These are phyloP conservation scores for Candida silvatica DNA, from an alignment of 805 yeast genomes.

Conservation along the genomic window DNA sequence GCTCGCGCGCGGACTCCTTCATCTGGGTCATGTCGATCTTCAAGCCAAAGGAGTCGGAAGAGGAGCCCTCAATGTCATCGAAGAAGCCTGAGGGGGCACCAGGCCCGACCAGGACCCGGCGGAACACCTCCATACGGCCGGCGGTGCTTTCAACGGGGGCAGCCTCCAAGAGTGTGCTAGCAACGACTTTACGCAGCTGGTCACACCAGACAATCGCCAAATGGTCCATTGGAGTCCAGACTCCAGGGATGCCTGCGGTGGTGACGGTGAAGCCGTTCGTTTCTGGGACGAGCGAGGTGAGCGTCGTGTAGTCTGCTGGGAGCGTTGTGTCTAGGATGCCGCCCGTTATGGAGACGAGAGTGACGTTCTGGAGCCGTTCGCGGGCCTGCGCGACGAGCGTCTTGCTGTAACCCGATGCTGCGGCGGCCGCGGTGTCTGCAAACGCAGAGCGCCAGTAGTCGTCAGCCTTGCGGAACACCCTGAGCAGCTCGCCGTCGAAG, in stretches of 20 bases:
- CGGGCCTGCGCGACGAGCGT: slow-evolving; percentile 25
- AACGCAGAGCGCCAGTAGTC: slow-evolving; percentile 73
- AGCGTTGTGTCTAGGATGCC: slow-evolving; percentile 70
- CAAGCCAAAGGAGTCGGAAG: slow-evolving; percentile 15
- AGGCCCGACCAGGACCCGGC: slow-evolving; percentile 27
- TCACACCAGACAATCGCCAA: slow-evolving; percentile 96
- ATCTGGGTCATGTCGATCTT: slow-evolving; percentile 26
- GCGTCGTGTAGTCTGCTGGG: slow-evolving; percentile 84
- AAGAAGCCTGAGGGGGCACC: not conserved
- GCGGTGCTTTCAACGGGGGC: slow-evolving; percentile 51
- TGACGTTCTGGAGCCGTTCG: slow-evolving; percentile 43
- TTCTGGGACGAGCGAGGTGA: slow-evolving; percentile 63
- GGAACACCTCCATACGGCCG: slow-evolving; percentile 52
- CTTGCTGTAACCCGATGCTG: not conserved
- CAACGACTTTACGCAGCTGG: slow-evolving; percentile 63
- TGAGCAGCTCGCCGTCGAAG: slow-evolving; percentile 80
- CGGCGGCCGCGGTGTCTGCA: too few species aligned
- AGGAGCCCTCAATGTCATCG: too few species aligned
- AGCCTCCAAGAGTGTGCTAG: slow-evolving; percentile 49
- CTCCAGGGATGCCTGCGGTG: slow-evolving; percentile 80
- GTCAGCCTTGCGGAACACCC: slow-evolving; percentile 66
- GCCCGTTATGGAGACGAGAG: slow-evolving; percentile 83
- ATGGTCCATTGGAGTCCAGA: slow-evolving; percentile 94
- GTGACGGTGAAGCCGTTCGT: slow-evolving; percentile 75
- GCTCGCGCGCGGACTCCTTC: slow-evolving; percentile 21